phyloP scores from a whole-genome alignment of 768 basidiomycete genomes.

The Lepiota brunneoincarnata region DNA sequence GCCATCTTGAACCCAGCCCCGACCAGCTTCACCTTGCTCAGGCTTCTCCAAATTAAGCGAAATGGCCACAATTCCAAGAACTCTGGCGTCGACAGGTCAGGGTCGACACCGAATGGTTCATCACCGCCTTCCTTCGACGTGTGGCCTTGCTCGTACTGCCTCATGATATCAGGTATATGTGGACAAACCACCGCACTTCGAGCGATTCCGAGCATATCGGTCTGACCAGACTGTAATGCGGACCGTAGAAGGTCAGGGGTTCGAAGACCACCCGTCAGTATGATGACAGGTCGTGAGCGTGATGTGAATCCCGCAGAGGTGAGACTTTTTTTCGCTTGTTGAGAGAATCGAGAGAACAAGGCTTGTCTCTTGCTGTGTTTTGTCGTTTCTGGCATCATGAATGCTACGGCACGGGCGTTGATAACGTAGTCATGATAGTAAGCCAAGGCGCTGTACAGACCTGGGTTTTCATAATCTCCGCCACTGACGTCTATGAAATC shows the following conservation, averaged over 20 bases:
- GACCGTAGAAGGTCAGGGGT: slow-evolving; percentile 52
- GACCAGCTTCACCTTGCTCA: slow-evolving; percentile 54
- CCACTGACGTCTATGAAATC: slow-evolving; percentile 91
- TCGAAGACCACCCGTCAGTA: slow-evolving; percentile 80
- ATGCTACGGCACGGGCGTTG: slow-evolving; percentile 33
- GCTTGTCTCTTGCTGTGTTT: slow-evolving; percentile 53
- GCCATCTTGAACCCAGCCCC: slow-evolving; percentile 63
- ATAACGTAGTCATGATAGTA: background rate
- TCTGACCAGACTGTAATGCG: slow-evolving; percentile 52
- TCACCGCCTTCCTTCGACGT: slow-evolving; percentile 19
- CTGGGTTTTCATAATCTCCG: slow-evolving; percentile 80
- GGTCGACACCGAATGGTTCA: slow-evolving; percentile 37
- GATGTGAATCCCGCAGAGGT: slow-evolving; percentile 18
- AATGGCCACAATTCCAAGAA: slow-evolving; percentile 19
- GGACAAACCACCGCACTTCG: slow-evolving; percentile 65
- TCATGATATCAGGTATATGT: slow-evolving; percentile 46
- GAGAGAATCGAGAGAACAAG: slow-evolving; percentile 70
- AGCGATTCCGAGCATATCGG: slow-evolving; percentile 78
- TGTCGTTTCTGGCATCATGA: slow-evolving; percentile 28
- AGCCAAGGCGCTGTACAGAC: slow-evolving; percentile 28
- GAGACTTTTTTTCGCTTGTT: slow-evolving; percentile 46
- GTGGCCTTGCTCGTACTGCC: slow-evolving; percentile 19
- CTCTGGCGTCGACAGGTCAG: slow-evolving; percentile 23
- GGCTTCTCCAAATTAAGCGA: slow-evolving; percentile 24
- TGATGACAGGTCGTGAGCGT: slow-evolving; percentile 50